Conservation (phyloP, 805 yeast genomes). For the Hanseniaspora lachancei region DNA sequence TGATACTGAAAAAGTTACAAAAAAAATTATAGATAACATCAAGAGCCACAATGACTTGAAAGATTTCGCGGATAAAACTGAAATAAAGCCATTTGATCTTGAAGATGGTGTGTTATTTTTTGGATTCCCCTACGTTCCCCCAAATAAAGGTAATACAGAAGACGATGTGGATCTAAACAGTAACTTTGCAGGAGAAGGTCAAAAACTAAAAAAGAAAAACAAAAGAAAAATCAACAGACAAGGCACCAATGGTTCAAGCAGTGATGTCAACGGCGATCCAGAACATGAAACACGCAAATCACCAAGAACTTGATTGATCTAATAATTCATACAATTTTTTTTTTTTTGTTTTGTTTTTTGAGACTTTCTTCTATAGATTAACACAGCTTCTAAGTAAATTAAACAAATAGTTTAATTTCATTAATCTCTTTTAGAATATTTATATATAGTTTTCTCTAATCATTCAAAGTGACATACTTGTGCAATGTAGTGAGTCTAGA, state of each 20-base stretch:
- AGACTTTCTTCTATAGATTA: no score
- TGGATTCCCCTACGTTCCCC: slow-evolving; percentile 66
- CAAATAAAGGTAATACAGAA: slow-evolving; percentile 23
- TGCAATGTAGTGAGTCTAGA: slow-evolving; percentile 11
- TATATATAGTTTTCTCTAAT: not conserved
- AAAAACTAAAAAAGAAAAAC: slow-evolving; percentile 53
- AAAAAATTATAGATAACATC: not conserved
- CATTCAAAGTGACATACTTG: slow-evolving; percentile 9
- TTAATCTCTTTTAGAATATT: not conserved
- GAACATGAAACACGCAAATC: slow-evolving; percentile 4
- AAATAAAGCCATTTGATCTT: slow-evolving; percentile 57
- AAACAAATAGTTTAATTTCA: not conserved
- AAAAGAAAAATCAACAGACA: slow-evolving; percentile 52
- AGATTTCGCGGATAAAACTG: slow-evolving; percentile 15
- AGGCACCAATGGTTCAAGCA: slow-evolving; percentile 47
- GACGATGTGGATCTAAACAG: slow-evolving; percentile 16
- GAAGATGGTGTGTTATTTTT: slow-evolving; percentile 84
- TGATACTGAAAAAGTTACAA: not conserved
- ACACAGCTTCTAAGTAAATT: no score
- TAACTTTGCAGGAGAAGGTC: slow-evolving; percentile 55
- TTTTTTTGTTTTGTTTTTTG: no score
- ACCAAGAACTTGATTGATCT: not conserved
- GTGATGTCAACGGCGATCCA: slow-evolving; percentile 36
- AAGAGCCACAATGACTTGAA: not conserved
- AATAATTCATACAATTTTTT: no score